phyloP scores from a whole-genome alignment of 163 green algal genomes.

The Scenedesmus sp. region DNA sequence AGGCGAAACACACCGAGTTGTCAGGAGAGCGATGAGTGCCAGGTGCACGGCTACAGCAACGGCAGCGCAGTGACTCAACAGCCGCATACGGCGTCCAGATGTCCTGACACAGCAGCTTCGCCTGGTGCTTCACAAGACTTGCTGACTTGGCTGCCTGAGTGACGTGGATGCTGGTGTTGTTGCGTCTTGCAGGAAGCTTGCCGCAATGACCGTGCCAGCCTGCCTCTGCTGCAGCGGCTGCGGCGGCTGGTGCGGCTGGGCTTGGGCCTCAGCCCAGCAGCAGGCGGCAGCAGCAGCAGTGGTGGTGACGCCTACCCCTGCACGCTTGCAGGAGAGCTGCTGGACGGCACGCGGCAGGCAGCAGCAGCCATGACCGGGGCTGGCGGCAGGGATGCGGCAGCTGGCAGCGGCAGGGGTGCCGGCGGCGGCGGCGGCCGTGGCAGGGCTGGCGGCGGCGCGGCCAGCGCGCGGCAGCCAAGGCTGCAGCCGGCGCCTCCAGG shows the following conservation, averaged over 20 bases:
- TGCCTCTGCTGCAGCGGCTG: constrained; percentile 18
- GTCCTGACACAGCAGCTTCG: neutral
- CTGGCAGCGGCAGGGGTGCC: neutral
- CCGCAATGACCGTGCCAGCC: neutral
- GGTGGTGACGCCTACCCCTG: neutral
- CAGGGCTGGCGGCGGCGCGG: neutral
- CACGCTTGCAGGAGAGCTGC: constrained; percentile 11
- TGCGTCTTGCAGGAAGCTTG: constrained; percentile 39
- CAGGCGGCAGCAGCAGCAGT: neutral
- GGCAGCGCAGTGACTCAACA: neutral
- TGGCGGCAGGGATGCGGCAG: neutral
- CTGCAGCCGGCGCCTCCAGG: neutral
- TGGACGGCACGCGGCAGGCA: constrained; percentile 4
- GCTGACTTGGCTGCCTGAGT: neutral
- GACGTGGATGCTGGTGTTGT: neutral
- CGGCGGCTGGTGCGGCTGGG: constrained; percentile 15
- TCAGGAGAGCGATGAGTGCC: neutral
- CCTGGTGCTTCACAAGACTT: neutral
- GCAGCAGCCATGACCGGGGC: neutral
- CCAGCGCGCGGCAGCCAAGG: neutral
- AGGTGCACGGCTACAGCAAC: neutral
- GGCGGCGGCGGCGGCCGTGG: neutral
- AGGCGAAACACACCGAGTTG: no score
- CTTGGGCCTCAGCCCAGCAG: neutral
- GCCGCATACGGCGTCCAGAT: neutral